Base-by-base conservation (phyloP, 2,329 filamentous ascomycete genomes). In the Aspergillus sp. region DNA sequence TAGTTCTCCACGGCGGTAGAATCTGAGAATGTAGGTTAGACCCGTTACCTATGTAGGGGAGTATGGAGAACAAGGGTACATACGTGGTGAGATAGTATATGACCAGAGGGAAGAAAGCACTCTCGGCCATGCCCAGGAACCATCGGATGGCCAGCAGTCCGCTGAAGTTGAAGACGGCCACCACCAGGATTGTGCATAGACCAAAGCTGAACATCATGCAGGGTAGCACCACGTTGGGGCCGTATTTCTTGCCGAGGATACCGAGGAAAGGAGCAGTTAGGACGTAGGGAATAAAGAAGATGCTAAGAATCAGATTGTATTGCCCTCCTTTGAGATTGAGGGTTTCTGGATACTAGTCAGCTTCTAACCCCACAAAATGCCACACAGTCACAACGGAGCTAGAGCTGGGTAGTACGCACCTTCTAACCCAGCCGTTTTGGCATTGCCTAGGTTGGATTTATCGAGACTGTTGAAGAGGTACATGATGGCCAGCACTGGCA, bases 401-500 rank as follows among this genome's bases (percentile, higher is more conserved):
- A 36, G 32, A 24, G 24, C 20, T 11, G 22, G 11, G 10, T 29
- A 31, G n/a, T 1, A 54, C 57, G 12, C 50, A 66, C 66, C 59
- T 49, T 67, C 65, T 4, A 70, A 54, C 2, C 65, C 65, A 2
- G 66, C 69, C 3, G 69, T 71, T 56, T 71, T 70, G 20, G 69
- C 68, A 62, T 70, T 70, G 6, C 68, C 68, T 26, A 73, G 55
- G 51, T 81, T 81, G 49, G 70, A 71, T 58, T 79, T 79, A 62
- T 80, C 78, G 6, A 78, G 70, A 36, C 73, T 73, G 66, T 80
- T 80, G 71, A 82, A 84, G 2, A 85, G 73, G 57, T 85, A 85
- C 82, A 85, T 85, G 45, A 83, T 62, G 0, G 83, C 80, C 9
- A 85, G 69, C 49, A 84, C 77, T 3, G 83, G 83, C 14, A 85